Evolutionary conservation across 2,329 filamentous ascomycete genomes (phyloP), one percentile per base, ranked within the genome.

Genomic region (Xylariaceae sp.): DNA sequence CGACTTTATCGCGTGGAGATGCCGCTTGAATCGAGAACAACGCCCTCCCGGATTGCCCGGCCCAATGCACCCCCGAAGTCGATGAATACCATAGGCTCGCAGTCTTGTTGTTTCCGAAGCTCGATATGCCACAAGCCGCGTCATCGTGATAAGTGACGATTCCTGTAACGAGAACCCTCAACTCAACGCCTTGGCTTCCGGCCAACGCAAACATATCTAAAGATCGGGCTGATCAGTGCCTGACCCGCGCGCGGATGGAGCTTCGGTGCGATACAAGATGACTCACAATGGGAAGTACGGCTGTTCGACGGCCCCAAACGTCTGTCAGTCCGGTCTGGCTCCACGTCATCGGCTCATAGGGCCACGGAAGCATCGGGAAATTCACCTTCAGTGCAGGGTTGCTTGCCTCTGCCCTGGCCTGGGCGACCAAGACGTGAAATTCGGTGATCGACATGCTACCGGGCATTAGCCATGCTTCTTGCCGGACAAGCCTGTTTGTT

Each of bases 251-350:
- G n/a, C n/a, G n/a, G n/a, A n/a, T n/a, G n/a, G n/a, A n/a, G n/a
- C n/a, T n/a, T n/a, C n/a, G n/a, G n/a, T n/a, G n/a, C n/a, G n/a
- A n/a, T n/a, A n/a, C n/a, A n/a, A n/a, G n/a, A n/a, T n/a, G 15
- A 65, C 72, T 66, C 57, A 79, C 68, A 79, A 50, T 27, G 72
- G 72, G 39, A 80, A 79, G 51, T 80, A 80, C 19, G 73, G 68
- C 75, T 75, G 45, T 17, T 31, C 34, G 18, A 32, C 19, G 23
- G 26, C 33, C 27, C 19, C 26, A 27, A 31, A 24, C 10, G 10
- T 17, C 31, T 19, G 22, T 15, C n/a, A 23, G 21, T 12, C 8
- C 8, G 12, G 21, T 8, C 21, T 8, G 12, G 21, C 21, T 12
- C 21, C 12, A 23, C 12, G 8, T 23, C 21, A 12, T 8, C 21